Percentiles rank a stretch among this genome's conserved stretches.
phyloP scores from a whole-genome alignment of 2,329 filamentous ascomycete genomes.

The Fusarium bulbicola region DNA sequence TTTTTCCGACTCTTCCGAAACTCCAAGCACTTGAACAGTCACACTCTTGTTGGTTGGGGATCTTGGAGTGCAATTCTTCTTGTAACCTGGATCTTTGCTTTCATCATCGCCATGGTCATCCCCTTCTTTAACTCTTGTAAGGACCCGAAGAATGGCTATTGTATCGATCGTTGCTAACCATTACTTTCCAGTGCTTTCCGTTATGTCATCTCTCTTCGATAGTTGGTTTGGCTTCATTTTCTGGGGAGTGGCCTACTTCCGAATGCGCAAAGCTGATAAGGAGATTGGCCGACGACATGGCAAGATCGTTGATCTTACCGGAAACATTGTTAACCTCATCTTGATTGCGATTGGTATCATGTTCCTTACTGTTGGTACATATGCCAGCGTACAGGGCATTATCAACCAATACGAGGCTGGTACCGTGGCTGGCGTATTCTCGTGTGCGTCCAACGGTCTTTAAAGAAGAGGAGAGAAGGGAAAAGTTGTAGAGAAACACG shows the following conservation, averaged over 20 bases:
- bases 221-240: slow-evolving; percentile 97
- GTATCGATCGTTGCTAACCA: not conserved
- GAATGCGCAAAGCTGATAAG: slow-evolving; percentile 74
- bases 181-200: slow-evolving; percentile 61
- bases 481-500: not conserved
- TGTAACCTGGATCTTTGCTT: slow-evolving; percentile 83
- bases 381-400: slow-evolving; percentile 78
- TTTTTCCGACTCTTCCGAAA: slow-evolving; percentile 89
- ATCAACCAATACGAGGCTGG: slow-evolving; percentile 74
- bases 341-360: slow-evolving; percentile 81
- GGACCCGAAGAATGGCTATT: slow-evolving; percentile 31
- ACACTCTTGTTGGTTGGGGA: slow-evolving; percentile 84
- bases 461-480: slow-evolving; percentile 43
- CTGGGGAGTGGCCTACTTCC: slow-evolving; percentile 84
- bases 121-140: slow-evolving; percentile 85
- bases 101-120: slow-evolving; percentile 91
- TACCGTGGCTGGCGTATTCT: slow-evolving; percentile 76
- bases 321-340: slow-evolving; percentile 73
- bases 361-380: slow-evolving; percentile 84
- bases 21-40: slow-evolving; percentile 79
- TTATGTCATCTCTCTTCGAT: slow-evolving; percentile 91
- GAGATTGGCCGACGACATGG: slow-evolving; percentile 63
- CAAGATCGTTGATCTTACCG: slow-evolving; percentile 58
- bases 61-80: slow-evolving; percentile 78
- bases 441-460: slow-evolving; percentile 74